phyloP scores from a whole-genome alignment of 768 basidiomycete genomes.

The Macrolepiota albuminosa region DNA sequence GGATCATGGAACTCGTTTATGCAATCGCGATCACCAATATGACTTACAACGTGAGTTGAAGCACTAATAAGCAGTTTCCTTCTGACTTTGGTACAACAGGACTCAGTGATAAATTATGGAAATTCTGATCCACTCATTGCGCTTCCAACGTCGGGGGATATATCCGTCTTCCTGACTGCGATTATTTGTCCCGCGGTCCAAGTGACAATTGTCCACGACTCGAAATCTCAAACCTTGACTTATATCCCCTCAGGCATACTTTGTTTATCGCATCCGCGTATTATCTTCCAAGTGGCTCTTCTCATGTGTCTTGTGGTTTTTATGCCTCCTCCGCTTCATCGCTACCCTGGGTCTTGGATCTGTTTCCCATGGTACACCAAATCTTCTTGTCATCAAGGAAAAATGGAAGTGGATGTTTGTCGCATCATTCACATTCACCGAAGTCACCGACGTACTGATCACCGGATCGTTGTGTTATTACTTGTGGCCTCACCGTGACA shows the following conservation, averaged over 20 bases:
- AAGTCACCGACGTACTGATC: no score
- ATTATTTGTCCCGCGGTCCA: neutral
- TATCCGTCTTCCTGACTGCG: neutral
- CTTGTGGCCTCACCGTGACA: no score
- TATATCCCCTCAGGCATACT: neutral
- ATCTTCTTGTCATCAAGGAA: neutral
- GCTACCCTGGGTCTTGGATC: neutral
- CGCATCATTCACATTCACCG: no score
- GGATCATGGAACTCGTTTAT: neutral
- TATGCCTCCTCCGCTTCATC: neutral
- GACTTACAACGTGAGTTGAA: neutral
- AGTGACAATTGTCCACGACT: neutral
- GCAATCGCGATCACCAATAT: neutral
- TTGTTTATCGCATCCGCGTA: neutral
- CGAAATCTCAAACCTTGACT: neutral
- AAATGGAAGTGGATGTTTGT: neutral
- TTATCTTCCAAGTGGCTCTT: neutral
- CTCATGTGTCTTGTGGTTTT: neutral
- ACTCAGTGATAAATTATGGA: neutral
- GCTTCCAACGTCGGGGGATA: neutral
- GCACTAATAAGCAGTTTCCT: neutral
- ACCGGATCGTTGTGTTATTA: no score
- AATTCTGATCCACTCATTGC: neutral
- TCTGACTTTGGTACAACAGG: neutral
- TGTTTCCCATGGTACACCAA: neutral